A percentile compares a stretch with the other conserved stretches of the same genome.
phyloP scores from a whole-genome alignment of 2,329 filamentous ascomycete genomes.

The Botryotinia convoluta region DNA sequence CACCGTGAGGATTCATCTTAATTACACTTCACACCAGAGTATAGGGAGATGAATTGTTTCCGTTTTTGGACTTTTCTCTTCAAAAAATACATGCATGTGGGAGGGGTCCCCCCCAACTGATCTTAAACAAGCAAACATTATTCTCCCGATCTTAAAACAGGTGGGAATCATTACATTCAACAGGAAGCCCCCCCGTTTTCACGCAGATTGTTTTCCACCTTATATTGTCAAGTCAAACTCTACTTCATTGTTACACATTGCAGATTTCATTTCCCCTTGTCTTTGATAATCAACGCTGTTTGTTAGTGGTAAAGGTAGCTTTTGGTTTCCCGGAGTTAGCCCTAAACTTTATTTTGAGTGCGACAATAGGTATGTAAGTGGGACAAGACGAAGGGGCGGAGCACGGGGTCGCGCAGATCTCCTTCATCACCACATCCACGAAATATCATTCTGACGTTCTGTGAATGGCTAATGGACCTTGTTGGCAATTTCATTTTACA shows the following conservation, averaged over 20 bases:
- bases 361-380: neutral
- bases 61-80: too few relatives aligned
- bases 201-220: neutral
- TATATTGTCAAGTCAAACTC: neutral
- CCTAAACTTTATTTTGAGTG: conserved; percentile 1
- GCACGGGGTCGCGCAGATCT: neutral
- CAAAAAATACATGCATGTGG: too few relatives aligned
- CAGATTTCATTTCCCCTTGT: neutral
- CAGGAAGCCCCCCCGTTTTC: neutral
- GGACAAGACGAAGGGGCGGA: neutral
- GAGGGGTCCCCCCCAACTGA: too few relatives aligned
- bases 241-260: too few relatives aligned
- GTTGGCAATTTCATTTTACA: neutral
- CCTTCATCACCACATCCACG: neutral
- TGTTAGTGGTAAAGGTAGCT: neutral
- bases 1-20: neutral
- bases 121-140: too few relatives aligned
- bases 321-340: neutral
- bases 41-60: too few relatives aligned
- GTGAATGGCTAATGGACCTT: neutral
- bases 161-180: too few relatives aligned
- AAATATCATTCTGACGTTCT: neutral
- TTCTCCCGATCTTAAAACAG: too few relatives aligned
- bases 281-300: neutral
- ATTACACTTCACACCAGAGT: neutral